Evolutionary conservation across 352 stramenopile species (phyloP).

Genomic region (Phytopythium mirpurense): DNA sequence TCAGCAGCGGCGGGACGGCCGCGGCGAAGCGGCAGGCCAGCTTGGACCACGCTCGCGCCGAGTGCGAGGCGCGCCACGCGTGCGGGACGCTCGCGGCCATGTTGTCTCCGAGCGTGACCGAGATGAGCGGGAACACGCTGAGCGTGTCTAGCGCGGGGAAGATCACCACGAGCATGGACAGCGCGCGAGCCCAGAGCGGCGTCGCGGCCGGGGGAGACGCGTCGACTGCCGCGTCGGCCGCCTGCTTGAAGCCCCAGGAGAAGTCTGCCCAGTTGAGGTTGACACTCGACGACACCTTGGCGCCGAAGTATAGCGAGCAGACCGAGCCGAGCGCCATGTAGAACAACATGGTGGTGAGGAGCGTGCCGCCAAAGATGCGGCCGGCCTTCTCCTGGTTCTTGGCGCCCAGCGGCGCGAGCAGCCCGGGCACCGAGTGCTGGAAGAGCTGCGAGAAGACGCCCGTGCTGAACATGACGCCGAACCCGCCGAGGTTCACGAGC

Average conservation of each 20-base stretch:
- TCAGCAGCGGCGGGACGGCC: conserved; percentile 69
- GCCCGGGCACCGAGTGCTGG: conserved; percentile 86
- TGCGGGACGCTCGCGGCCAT: conserved; percentile 60
- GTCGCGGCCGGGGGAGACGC: conserved; percentile 9
- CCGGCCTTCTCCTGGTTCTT: conserved; percentile 57
- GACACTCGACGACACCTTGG: conserved; percentile 69
- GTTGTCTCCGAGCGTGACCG: conserved; percentile 89
- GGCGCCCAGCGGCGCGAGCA: conserved; percentile 65
- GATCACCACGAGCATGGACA: conserved; percentile 82
- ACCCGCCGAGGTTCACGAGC: conserved; percentile 65
- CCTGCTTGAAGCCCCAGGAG: conserved; percentile 57
- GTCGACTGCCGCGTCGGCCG: conserved; percentile 9
- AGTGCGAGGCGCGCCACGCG: conserved; percentile 23
- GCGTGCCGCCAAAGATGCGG: conserved; percentile 66
- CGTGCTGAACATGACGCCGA: conserved; percentile 89
- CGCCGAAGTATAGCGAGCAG: conserved; percentile 84
- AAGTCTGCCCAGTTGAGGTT: conserved; percentile 92
- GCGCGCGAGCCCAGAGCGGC: conserved; percentile 52
- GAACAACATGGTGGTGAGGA: conserved; percentile 81
- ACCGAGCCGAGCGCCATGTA: conserved; percentile 79
- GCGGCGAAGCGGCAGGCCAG: conserved; percentile 76
- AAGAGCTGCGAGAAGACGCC: conserved; percentile 89
- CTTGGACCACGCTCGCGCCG: conserved; percentile 44
- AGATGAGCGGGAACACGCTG: conserved; percentile 90
- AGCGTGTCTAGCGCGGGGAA: conserved; percentile 89